phyloP scores from a whole-genome alignment of 2,329 filamentous ascomycete species.

The Trichoderma sp. region DNA sequence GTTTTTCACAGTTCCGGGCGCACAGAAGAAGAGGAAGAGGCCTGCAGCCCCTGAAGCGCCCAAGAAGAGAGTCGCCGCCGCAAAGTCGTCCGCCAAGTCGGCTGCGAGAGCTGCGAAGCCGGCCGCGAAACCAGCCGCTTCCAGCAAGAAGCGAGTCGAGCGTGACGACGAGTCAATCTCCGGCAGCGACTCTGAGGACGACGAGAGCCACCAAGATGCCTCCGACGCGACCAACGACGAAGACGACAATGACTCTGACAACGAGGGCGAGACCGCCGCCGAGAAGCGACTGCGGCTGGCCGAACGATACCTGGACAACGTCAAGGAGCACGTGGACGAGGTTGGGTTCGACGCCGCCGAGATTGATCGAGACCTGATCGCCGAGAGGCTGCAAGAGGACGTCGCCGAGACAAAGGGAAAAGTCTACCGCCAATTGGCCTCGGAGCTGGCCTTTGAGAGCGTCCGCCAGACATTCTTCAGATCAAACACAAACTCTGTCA shows the following conservation, averaged over 20 bases:
- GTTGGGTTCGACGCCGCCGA: slow-evolving; percentile 88
- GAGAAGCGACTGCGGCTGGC: slow-evolving; percentile 83
- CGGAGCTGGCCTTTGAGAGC: slow-evolving; percentile 65
- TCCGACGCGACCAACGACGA: slow-evolving; percentile 46
- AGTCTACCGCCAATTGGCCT: slow-evolving; percentile 76
- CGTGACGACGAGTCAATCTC: slow-evolving; percentile 82
- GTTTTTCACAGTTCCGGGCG: slow-evolving; percentile 87
- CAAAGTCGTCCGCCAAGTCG: slow-evolving; percentile 43
- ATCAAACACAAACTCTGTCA: slow-evolving; percentile 73
- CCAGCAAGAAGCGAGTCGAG: slow-evolving; percentile 47
- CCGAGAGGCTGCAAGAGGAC: slow-evolving; percentile 85
- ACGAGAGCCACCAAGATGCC: slow-evolving; percentile 44
- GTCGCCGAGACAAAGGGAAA: slow-evolving; percentile 88
- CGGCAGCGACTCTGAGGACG: slow-evolving; percentile 72
- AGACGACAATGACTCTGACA: slow-evolving; percentile 54
- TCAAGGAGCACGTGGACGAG: slow-evolving; percentile 78
- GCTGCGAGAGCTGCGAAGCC: slow-evolving; percentile 34
- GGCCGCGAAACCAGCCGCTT: slow-evolving; percentile 35
- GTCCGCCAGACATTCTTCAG: slow-evolving; percentile 71
- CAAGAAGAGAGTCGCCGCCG: slow-evolving; percentile 56
- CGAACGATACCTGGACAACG: slow-evolving; percentile 88
- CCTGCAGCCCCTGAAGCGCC: slow-evolving; percentile 50
- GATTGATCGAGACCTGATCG: slow-evolving; percentile 88
- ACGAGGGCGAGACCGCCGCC: slow-evolving; percentile 81
- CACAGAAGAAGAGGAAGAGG: slow-evolving; percentile 88